Percentiles rank a stretch among this genome's conserved stretches.
phyloP scores from a whole-genome alignment of 305 asterid species.

The Fraxinus floribunda region DNA sequence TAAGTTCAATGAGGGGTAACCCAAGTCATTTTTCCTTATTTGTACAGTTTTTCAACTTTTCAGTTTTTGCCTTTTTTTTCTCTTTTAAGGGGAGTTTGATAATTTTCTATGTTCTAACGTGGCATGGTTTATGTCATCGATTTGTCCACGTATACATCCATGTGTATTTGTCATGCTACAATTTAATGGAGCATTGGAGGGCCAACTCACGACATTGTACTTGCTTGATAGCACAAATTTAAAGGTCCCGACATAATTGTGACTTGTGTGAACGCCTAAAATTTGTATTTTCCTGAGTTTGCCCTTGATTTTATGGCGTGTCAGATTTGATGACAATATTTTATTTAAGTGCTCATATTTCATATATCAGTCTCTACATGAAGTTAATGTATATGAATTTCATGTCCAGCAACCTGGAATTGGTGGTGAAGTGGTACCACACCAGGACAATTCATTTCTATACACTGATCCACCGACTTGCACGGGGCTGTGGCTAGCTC shows the following conservation, averaged over 20 bases:
- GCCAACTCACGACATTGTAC: neutral
- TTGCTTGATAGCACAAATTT: neutral
- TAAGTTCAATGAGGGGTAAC: neutral
- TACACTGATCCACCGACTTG: slow-evolving; percentile 69
- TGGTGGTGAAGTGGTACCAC: slow-evolving; percentile 94
- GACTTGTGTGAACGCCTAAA: neutral
- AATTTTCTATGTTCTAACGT: neutral
- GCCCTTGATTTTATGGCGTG: neutral
- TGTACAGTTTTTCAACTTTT: neutral
- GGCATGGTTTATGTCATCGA: neutral
- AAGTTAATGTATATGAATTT: slow-evolving; percentile 19
- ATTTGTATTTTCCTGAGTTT: neutral
- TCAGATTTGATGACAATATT: neutral
- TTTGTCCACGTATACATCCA: neutral
- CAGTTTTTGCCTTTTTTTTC: neutral
- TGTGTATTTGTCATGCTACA: neutral
- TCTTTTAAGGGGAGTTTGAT: neutral
- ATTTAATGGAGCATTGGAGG: neutral
- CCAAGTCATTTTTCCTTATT: neutral
- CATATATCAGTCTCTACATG: neutral
- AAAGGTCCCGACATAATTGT: neutral
- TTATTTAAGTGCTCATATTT: neutral
- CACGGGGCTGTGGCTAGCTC: slow-evolving; percentile 93
- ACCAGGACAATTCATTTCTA: slow-evolving; percentile 88
- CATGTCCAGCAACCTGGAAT: slow-evolving; percentile 88